Evolutionary conservation across 352 stramenopile species (phyloP), one percentile per base, ranked within the genome.

Genomic region (Saprolegnia diclina): DNA sequence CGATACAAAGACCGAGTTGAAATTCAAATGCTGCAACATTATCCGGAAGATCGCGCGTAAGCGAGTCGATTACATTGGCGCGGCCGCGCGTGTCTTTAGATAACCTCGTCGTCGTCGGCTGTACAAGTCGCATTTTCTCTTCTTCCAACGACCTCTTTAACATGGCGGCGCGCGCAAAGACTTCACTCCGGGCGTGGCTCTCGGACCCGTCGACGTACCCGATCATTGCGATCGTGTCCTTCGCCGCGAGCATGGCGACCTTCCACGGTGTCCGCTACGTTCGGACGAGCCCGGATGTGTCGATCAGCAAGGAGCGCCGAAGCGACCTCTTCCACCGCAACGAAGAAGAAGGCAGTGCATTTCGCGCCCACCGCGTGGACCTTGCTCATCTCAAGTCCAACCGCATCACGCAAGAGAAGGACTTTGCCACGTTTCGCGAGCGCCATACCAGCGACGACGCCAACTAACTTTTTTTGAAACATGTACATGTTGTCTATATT

Each of bases 201-300:
- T 56, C 38, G 7, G 62, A 67, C 42, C 62, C 62, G 18, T 67
- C 62, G 7, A 67, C 62, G 45, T 67, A 67, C 37, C 62, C 62
- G 7, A 67, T 67, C 42, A 62, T 67, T 32, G 62, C 18, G 16
- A 67, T 67, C 50, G 40, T 67, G 22, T 45, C 62, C 11, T 48
- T 67, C 26, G 62, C 62, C 7, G 59, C 18, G 6, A 26, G 26
- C 22, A 55, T 66, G 59, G 59, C 59, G 6, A 66, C 59, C 6
- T 66, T 56, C n/a, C 18, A 50, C 18, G 59, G 59, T 21, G 45
- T 56, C 6, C n/a, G 59, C 7, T 66, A 66, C 45, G 11, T 66
- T 7, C 16, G 18, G 21, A 26, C 40, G 14, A 66, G 59, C 40
- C 59, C 59, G 24, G 59, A 66, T 26, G 59, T 66, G 59, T 24